Evolutionary conservation across 2,329 filamentous ascomycete species (phyloP), one percentile per base, ranked within the genome.

Genomic region (Ophiostoma triangulosporum): DNA sequence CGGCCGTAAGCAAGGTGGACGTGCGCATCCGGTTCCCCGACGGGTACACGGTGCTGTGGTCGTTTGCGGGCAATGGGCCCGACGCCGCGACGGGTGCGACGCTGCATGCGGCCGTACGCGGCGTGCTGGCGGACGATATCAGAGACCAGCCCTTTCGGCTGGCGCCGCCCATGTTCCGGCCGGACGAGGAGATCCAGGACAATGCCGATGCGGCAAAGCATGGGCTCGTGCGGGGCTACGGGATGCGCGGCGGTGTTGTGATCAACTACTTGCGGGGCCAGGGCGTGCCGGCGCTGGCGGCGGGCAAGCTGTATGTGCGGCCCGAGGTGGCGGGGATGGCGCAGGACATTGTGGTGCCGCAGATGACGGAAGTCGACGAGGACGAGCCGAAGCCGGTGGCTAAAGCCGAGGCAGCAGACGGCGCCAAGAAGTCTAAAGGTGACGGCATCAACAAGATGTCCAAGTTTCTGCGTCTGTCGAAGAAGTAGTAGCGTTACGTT

Each of bases 21-120:
- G 75, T 97, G 58, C 88, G 86, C 59, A 78, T 96, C 49, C 84
- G 90, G 26, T 90, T 96, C 61, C 91, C 91, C 0, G 90, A 97
- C 64, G 86, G 90, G 60, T 86, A 82, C 54, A 81, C 83, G 52
- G 80, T 89, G 31, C 80, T 88, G 51, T 83, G 83, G 69, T 76
- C 74, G n/a, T 81, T 94, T 59, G 17, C 46, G n/a, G 46, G 46
- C 46, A 48, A 48, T 29, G 46, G 46, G n/a, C 76, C 74, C 1
- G 79, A 80, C 20, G 65, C 72, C 1, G 83, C 90, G 52, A 88
- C 86, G 0, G 85, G 83, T 1, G 73, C 76, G 3, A 76, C 78
- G 50, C 71, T 98, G 1, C 88, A 97, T 68, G 71, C 73, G 14
- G 88, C 85, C 58, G 86, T 95, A 17, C 74, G 81, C 51, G 73